These are phyloP conservation scores for Nematocida sp. DNA, from an alignment of 371 early-diverging fungal genomes.

Conservation along the genomic window DNA sequence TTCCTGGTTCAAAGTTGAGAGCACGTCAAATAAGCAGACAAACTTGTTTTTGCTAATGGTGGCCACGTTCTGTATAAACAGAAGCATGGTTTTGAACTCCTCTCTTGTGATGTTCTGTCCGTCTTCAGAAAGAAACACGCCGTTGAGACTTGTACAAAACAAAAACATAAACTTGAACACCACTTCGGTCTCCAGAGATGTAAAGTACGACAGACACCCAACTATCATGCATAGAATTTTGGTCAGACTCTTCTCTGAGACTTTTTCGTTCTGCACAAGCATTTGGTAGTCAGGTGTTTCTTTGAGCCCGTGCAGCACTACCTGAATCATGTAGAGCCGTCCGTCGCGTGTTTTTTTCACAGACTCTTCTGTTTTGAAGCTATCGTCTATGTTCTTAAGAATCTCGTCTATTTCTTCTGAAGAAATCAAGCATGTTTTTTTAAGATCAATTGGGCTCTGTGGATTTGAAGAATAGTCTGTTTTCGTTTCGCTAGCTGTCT, in stretches of 20 bases:
- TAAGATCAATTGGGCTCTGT: too few species aligned
- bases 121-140: conserved; percentile 16
- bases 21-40: conserved; percentile 23
- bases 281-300: conserved; percentile 23
- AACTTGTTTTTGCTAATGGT: conserved; percentile 33
- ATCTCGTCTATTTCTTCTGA: conserved; percentile 15
- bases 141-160: conserved; percentile 25
- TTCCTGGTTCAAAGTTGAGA: conserved; percentile 32
- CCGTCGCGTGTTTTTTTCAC: neutral
- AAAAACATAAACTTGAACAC: conserved; percentile 32
- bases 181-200: neutral
- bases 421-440: neutral
- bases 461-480: too few species aligned
- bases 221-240: conserved; percentile 31
- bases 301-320: conserved; percentile 17
- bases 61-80: conserved; percentile 38
- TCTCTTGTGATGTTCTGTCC: conserved; percentile 21
- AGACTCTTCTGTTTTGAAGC: conserved; percentile 7
- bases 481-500: neutral
- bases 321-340: conserved; percentile 9
- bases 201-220: conserved; percentile 10
- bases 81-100: conserved; percentile 28
- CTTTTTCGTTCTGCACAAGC: conserved; percentile 22
- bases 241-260: neutral
- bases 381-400: conserved; percentile 28